Evolutionary conservation across 2,329 filamentous ascomycete genomes (phyloP).

Genomic region (Paraconiothyrium brasiliense): DNA sequence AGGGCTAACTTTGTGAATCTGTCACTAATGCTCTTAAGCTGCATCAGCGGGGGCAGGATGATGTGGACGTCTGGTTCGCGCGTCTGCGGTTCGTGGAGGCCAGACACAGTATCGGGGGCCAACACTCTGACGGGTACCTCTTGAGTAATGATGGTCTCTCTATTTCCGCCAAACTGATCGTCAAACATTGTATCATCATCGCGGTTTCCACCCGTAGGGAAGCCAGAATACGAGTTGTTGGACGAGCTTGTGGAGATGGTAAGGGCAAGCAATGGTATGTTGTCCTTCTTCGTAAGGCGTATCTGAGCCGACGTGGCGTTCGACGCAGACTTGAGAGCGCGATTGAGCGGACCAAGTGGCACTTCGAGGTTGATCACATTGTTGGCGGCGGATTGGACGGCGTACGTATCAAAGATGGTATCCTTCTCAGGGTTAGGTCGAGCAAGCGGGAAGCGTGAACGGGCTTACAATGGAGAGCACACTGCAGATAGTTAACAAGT

Average conservation of each 20-base stretch:
- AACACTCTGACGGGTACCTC: slow-evolving; percentile 95
- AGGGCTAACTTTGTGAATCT: slow-evolving; percentile 85
- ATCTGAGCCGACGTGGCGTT: slow-evolving; percentile 84
- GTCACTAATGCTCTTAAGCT: slow-evolving; percentile 93
- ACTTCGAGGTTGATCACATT: slow-evolving; percentile 98
- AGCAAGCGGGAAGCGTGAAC: slow-evolving; percentile 30
- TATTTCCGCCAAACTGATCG: slow-evolving; percentile 62
- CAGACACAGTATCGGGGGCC: slow-evolving; percentile 82
- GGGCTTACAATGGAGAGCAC: slow-evolving; percentile 54
- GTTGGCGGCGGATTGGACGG: slow-evolving; percentile 83
- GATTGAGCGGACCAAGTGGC: slow-evolving; percentile 84
- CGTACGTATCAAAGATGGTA: slow-evolving; percentile 88
- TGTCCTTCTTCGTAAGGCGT: slow-evolving; percentile 91
- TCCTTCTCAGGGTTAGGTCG: slow-evolving; percentile 63
- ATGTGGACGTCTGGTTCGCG: slow-evolving; percentile 95
- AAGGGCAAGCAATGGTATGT: slow-evolving; percentile 84
- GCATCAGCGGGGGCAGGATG: slow-evolving; percentile 82
- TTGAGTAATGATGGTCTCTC: slow-evolving; percentile 92
- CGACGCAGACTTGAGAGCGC: slow-evolving; percentile 88
- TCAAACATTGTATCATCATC: slow-evolving; percentile 40
- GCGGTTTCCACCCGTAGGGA: slow-evolving; percentile 37
- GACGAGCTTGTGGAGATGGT: slow-evolving; percentile 82
- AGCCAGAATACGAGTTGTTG: slow-evolving; percentile 56
- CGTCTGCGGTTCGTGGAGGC: slow-evolving; percentile 90
- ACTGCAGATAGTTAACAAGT: slow-evolving; percentile 41